Conservation (phyloP, 2,329 filamentous ascomycete species). For the Herpotrichia juniperi region DNA sequence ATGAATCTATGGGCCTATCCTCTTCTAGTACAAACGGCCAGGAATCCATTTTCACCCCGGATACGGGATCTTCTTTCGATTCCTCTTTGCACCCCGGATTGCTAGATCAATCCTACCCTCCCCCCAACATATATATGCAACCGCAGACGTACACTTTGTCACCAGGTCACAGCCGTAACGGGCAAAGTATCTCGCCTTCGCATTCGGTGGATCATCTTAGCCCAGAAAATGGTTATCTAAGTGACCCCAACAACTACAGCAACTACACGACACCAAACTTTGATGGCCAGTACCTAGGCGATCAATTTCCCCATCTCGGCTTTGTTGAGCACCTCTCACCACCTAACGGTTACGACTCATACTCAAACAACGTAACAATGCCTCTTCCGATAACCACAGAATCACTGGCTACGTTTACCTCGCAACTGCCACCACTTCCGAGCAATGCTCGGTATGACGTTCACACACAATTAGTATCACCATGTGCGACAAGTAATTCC, state of each 20-base stretch:
- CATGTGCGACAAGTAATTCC: slow-evolving; percentile 42
- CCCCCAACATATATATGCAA: slow-evolving; percentile 31
- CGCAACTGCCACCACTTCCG: slow-evolving; percentile 29
- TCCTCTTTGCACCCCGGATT: slow-evolving; percentile 42
- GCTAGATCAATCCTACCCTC: slow-evolving; percentile 37
- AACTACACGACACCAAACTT: slow-evolving; percentile 40
- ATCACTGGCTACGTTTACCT: slow-evolving; percentile 36
- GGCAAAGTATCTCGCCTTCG: slow-evolving; percentile 43
- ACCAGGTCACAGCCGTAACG: slow-evolving; percentile 34
- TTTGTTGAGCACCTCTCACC: slow-evolving; percentile 30
- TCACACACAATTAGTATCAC: slow-evolving; percentile 42
- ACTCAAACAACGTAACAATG: slow-evolving; percentile 32
- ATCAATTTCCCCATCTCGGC: slow-evolving; percentile 32
- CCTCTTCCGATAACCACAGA: slow-evolving; percentile 31
- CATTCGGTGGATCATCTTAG: slow-evolving; percentile 47
- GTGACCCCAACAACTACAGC: slow-evolving; percentile 39
- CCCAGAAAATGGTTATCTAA: slow-evolving; percentile 41
- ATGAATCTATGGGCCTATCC: slow-evolving; percentile 33
- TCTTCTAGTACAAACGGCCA: slow-evolving; percentile 28
- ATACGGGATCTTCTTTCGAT: slow-evolving; percentile 42
- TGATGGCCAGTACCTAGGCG: slow-evolving; percentile 37
- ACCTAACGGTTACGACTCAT: slow-evolving; percentile 27
- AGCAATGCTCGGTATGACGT: slow-evolving; percentile 28
- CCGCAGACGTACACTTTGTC: slow-evolving; percentile 35
- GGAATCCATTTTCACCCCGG: slow-evolving; percentile 38